Percentiles rank a stretch among this genome's conserved stretches.
Conservation (phyloP, 129 eudicot species). For the Erigeron canadensis region DNA sequence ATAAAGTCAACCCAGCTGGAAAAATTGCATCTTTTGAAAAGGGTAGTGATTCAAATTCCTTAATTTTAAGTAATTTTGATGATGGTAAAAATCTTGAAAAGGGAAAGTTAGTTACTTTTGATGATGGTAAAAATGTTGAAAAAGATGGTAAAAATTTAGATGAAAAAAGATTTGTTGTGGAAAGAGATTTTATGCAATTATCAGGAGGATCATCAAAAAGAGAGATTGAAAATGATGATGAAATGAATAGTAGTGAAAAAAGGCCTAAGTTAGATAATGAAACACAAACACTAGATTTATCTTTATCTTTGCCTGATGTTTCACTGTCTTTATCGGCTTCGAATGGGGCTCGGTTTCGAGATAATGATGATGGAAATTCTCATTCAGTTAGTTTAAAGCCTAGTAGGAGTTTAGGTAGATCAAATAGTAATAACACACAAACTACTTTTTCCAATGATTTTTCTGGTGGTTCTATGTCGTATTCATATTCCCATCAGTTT, state of each 20-base stretch:
- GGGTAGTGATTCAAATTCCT: slow-evolving; percentile 40
- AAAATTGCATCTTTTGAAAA: slow-evolving; percentile 44
- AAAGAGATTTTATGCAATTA: slow-evolving; percentile 72
- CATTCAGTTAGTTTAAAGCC: slow-evolving; percentile 50
- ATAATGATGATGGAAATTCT: slow-evolving; percentile 41
- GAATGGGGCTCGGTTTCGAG: slow-evolving; percentile 48
- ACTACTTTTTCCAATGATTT: slow-evolving; percentile 75
- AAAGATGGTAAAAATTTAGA: slow-evolving; percentile 26
- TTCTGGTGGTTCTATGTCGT: slow-evolving; percentile 59
- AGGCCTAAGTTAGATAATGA: slow-evolving; percentile 54
- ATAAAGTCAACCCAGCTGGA: slow-evolving; percentile 44
- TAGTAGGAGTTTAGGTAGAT: slow-evolving; percentile 53
- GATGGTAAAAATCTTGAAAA: slow-evolving; percentile 37
- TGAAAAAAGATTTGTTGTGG: slow-evolving; percentile 57
- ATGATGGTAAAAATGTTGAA: slow-evolving; percentile 50
- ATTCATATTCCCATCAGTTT: slow-evolving; percentile 70
- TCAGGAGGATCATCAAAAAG: slow-evolving; percentile 53
- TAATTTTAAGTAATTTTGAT: slow-evolving; percentile 38
- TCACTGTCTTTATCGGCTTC: slow-evolving; percentile 70
- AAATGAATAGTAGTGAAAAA: slow-evolving; percentile 45
- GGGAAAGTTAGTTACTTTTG: slow-evolving; percentile 60
- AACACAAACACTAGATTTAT: slow-evolving; percentile 47
- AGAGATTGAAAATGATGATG: slow-evolving; percentile 46
- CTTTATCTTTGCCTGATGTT: slow-evolving; percentile 62
- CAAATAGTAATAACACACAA: slow-evolving; percentile 44